Evolutionary conservation across 2,329 filamentous ascomycete genomes (phyloP).

Genomic region (Botryotinia calthae): DNA sequence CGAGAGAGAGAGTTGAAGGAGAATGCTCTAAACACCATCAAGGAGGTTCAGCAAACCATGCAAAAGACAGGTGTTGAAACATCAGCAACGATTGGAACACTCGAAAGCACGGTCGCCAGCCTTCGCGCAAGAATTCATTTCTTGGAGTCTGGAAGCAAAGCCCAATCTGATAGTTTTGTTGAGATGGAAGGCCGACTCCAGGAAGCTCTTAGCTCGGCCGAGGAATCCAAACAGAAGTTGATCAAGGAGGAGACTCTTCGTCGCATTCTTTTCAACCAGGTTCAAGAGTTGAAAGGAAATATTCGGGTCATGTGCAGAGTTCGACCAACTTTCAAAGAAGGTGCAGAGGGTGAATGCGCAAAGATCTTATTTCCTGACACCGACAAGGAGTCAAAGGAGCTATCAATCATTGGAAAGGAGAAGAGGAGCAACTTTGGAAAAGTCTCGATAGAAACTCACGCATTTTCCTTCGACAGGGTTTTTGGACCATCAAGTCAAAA

Average conservation of each 20-base stretch:
- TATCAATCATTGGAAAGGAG: slow-evolving; percentile 78
- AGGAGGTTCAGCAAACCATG: slow-evolving; percentile 43
- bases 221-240: slow-evolving; percentile 74
- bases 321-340: slow-evolving; percentile 63
- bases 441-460: slow-evolving; percentile 72
- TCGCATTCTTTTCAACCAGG: slow-evolving; percentile 92
- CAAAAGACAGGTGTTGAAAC: slow-evolving; percentile 55
- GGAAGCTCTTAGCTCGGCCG: slow-evolving; percentile 68
- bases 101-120: slow-evolving; percentile 74
- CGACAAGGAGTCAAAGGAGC: slow-evolving; percentile 81
- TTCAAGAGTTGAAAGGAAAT: slow-evolving; percentile 96
- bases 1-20: slow-evolving; percentile 56
- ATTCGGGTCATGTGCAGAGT: slow-evolving; percentile 98
- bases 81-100: slow-evolving; percentile 58
- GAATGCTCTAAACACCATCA: slow-evolving; percentile 47
- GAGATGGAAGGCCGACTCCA: slow-evolving; percentile 77
- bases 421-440: slow-evolving; percentile 78
- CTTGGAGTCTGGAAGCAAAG: slow-evolving; percentile 84
- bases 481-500: slow-evolving; percentile 79
- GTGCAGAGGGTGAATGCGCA: slow-evolving; percentile 63
- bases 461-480: slow-evolving; percentile 90
- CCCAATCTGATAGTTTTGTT: slow-evolving; percentile 82
- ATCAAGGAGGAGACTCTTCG: slow-evolving; percentile 88
- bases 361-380: slow-evolving; percentile 76
- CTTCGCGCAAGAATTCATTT: slow-evolving; percentile 83